phyloP scores from a whole-genome alignment of 176 grass and related monocot species.

The Aegilops speltoides region DNA sequence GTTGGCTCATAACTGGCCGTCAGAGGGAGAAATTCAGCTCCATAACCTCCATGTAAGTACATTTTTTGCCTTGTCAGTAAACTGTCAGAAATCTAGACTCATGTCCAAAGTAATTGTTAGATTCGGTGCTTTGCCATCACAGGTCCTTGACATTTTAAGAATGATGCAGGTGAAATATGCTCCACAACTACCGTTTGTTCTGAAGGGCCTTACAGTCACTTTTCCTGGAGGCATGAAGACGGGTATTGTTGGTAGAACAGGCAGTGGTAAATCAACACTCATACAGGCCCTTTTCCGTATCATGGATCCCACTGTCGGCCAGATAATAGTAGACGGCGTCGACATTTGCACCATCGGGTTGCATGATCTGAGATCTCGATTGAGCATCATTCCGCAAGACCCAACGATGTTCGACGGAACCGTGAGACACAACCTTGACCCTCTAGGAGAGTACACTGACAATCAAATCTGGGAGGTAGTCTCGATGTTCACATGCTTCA shows the following conservation, averaged over 20 bases:
- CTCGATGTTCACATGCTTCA: neutral
- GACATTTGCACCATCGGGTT: conserved; percentile 82
- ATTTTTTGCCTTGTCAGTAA: neutral
- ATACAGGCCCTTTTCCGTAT: conserved; percentile 84
- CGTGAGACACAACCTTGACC: conserved; percentile 83
- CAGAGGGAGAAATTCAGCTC: conserved; percentile 7
- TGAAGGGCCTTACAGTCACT: conserved; percentile 24
- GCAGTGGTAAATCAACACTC: conserved; percentile 86
- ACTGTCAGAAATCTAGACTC: neutral
- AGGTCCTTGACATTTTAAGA: neutral
- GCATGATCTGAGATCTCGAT: conserved; percentile 67
- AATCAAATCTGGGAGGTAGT: conserved; percentile 82
- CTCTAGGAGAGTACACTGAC: conserved; percentile 75
- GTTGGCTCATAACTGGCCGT: neutral
- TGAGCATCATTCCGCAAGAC: conserved; percentile 91
- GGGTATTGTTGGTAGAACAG: conserved; percentile 81
- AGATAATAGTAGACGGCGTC: conserved; percentile 61
- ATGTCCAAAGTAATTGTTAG: neutral
- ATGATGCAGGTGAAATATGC: conserved; percentile 18
- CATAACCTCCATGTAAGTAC: conserved; percentile 12
- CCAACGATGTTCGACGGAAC: conserved; percentile 89
- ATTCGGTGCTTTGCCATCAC: neutral
- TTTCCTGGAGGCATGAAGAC: conserved; percentile 76
- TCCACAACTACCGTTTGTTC: conserved; percentile 12
- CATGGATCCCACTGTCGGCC: conserved; percentile 60